Evolutionary conservation across 1,284 basidiomycete species (phyloP).

Genomic region (Austropuccinia psidii): DNA sequence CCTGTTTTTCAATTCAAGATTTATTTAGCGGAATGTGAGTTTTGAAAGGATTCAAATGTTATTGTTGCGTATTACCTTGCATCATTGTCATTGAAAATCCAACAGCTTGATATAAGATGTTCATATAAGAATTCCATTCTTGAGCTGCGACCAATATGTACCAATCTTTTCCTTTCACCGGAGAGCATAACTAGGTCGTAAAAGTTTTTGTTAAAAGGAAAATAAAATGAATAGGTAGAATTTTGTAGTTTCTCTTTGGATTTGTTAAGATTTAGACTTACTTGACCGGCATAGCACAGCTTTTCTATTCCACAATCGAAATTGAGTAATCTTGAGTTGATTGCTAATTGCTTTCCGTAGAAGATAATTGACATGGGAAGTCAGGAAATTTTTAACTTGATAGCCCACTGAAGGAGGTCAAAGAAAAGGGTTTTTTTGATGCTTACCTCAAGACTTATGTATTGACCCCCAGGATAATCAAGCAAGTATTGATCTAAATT

Average conservation of each 20-base stretch:
- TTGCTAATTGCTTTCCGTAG: constrained; percentile 3
- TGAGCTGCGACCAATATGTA: constrained; percentile 33
- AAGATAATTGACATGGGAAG: not conserved
- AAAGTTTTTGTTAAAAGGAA: not conserved
- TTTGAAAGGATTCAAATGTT: not conserved
- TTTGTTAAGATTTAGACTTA: not conserved
- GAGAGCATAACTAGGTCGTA: constrained; percentile 4
- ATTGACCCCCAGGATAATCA: constrained; percentile 15
- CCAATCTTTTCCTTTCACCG: constrained; percentile 33
- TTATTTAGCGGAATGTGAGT: no score
- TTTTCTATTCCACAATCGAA: constrained; percentile 33
- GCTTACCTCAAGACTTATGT: not conserved
- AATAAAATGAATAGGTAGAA: not conserved
- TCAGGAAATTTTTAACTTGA: not conserved
- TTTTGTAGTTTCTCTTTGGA: not conserved
- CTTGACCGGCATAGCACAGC: constrained; percentile 21
- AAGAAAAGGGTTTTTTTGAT: not conserved
- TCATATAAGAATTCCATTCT: constrained; percentile 35
- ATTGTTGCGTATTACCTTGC: constrained; percentile 9
- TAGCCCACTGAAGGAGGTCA: not conserved
- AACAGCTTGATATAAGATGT: constrained; percentile 27
- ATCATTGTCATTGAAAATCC: constrained; percentile 35
- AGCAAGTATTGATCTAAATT: constrained; percentile 13
- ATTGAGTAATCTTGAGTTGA: not conserved
- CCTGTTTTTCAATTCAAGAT: not conserved